phyloP scores from a whole-genome alignment of 225 moss, liverwort and hornwort species.

The Physcomitrium patens region DNA sequence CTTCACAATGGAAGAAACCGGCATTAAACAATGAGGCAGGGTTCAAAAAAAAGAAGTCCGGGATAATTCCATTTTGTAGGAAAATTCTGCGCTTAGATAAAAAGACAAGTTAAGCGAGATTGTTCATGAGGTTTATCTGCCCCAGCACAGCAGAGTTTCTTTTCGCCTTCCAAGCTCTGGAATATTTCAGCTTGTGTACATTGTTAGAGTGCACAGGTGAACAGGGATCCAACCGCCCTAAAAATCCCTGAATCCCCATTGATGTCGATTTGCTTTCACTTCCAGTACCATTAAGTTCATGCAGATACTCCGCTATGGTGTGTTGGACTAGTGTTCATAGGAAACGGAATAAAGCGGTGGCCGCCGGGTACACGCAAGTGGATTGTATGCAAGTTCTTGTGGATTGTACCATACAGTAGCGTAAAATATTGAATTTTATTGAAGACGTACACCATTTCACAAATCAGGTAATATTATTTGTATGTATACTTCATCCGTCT shows the following conservation, averaged over 20 bases:
- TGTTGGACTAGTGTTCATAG: slow-evolving; percentile 8
- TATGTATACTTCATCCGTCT: too few species aligned
- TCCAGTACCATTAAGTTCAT: slow-evolving; percentile 23
- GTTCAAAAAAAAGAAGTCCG: slow-evolving; percentile 37
- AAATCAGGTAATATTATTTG: too few species aligned
- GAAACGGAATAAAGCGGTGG: slow-evolving; percentile 25
- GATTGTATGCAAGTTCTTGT: slow-evolving; percentile 27
- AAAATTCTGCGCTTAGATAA: slow-evolving; percentile 46
- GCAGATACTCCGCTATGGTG: slow-evolving; percentile 21
- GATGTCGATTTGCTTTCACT: slow-evolving; percentile 13
- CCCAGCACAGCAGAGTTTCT: not conserved
- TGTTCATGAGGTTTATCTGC: not conserved
- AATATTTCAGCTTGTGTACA: not conserved
- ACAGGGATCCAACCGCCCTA: slow-evolving; percentile 2
- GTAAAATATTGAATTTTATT: slow-evolving; percentile 2
- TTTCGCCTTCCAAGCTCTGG: slow-evolving; percentile 22
- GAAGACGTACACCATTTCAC: too few species aligned
- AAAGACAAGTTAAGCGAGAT: slow-evolving; percentile 24
- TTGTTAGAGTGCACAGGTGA: slow-evolving; percentile 8
- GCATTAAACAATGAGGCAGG: not conserved
- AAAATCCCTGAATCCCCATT: not conserved
- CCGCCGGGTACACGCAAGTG: slow-evolving; percentile 16
- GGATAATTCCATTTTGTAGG: slow-evolving; percentile 41
- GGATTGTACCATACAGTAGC: slow-evolving; percentile 36
- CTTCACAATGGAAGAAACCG: slow-evolving; percentile 35